A percentile compares a stretch with the other conserved stretches of the same genome.
These are phyloP conservation scores for Leishmania major DNA, from an alignment of 208 protist species.

Conservation along the genomic window DNA sequence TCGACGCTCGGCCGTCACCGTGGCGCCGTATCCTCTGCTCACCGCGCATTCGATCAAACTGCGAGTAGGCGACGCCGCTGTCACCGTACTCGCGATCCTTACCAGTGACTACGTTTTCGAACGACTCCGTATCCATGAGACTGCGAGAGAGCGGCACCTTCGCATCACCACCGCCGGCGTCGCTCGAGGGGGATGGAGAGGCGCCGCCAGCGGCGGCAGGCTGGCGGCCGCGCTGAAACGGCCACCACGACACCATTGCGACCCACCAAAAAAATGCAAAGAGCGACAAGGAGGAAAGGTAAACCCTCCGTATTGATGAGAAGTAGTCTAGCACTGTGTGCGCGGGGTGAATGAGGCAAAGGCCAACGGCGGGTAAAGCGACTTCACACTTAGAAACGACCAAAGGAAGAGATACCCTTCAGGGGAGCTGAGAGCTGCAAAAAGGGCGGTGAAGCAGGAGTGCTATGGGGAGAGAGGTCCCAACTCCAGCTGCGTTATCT, in stretches of 20 bases:
- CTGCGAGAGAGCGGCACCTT: conserved; percentile 16
- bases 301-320: not conserved
- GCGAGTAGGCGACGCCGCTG: conserved; percentile 26
- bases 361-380: not conserved
- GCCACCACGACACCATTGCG: conserved; percentile 32
- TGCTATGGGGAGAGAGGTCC: not conserved
- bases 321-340: not conserved
- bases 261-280: not conserved
- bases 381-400: not conserved
- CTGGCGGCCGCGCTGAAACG: conserved; percentile 14
- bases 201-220: not conserved
- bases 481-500: not conserved
- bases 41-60: conserved; percentile 38
- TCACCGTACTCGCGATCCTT: conserved; percentile 28
- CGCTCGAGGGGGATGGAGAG: conserved; percentile 6
- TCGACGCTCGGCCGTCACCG: conserved; percentile 40
- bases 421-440: not conserved
- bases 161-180: not conserved
- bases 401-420: not conserved
- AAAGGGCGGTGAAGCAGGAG: not conserved
- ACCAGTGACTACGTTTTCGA: conserved; percentile 12
- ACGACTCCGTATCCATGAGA: conserved; percentile 16
- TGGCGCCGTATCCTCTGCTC: conserved; percentile 34
- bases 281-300: not conserved
- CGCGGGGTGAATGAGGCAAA: not conserved